Conservation (phyloP, 2,329 filamentous ascomycete genomes). For the Pseudocercospora pini-densiflorae region DNA sequence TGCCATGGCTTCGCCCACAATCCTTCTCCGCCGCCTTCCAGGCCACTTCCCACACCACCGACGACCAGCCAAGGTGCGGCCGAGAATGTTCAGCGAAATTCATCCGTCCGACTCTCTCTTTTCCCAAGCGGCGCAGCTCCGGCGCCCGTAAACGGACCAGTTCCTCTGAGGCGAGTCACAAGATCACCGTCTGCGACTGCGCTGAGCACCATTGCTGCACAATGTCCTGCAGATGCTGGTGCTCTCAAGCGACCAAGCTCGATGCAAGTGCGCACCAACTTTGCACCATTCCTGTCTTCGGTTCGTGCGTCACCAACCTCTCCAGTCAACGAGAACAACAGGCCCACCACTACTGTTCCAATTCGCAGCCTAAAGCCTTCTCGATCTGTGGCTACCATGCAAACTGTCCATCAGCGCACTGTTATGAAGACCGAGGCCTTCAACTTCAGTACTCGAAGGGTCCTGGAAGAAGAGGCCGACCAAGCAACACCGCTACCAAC, state of each 20-base stretch:
- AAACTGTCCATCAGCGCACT: conserved; percentile 11
- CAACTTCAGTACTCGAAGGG: conserved; percentile 16
- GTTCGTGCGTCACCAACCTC: conserved; percentile 35
- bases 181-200: conserved; percentile 22
- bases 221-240: conserved; percentile 8
- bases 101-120: conserved; percentile 29
- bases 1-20: conserved; percentile 9
- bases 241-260: conserved; percentile 48
- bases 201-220: not conserved
- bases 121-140: conserved; percentile 22
- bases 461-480: conserved; percentile 25
- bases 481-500: conserved; percentile 22
- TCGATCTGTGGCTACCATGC: conserved; percentile 27
- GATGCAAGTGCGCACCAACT: conserved; percentile 49
- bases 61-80: not conserved
- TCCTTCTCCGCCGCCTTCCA: conserved; percentile 15
- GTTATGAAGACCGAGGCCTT: conserved; percentile 4
- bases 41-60: not conserved
- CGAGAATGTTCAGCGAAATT: not conserved
- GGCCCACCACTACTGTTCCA: conserved; percentile 30
- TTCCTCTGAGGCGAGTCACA: conserved; percentile 11
- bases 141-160: not conserved
- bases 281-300: conserved; percentile 48
- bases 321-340: conserved; percentile 33
- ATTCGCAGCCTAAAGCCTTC: conserved; percentile 38